Base-by-base conservation (phyloP, 2,329 filamentous ascomycete genomes). In the Exutisphaerella laricina region DNA sequence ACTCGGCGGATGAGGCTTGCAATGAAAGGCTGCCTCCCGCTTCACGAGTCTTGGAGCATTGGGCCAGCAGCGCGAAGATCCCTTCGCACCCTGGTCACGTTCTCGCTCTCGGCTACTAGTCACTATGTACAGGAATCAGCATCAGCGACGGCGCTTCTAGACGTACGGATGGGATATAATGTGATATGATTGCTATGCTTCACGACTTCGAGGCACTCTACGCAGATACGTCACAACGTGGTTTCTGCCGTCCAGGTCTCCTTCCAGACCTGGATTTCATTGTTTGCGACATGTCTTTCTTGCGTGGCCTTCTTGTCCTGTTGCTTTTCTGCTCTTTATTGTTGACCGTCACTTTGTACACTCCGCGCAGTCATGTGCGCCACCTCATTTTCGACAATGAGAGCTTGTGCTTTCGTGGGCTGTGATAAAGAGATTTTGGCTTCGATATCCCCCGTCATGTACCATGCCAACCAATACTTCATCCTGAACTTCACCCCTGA, bases 61-160 rank as follows among this genome's bases (percentile, higher is more conserved):
- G n/a, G n/a, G n/a, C n/a, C n/a, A n/a, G n/a, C n/a, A n/a, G n/a
- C n/a, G n/a, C n/a, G n/a, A n/a, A n/a, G n/a, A n/a, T n/a, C n/a
- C n/a, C n/a, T n/a, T n/a, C n/a, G n/a, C n/a, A n/a, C n/a, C n/a
- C n/a, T n/a, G 23, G 12, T 26, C 6, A 12, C 23, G 12, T 12
- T 26, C 12, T 26, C 12, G 12, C 23, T 7, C 23, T 26, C 23
- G 23, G 33, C 17, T 3, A 12, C 23, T n/a, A 17, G 12, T 23
- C 38, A 25, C 29, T 47, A 33, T 41, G 37, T 45, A 44, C 47
- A 45, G 44, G 35, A 39, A 36, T 30, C 18, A 45, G 50, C 51
- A 46, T 54, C 51, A 54, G 51, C 45, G 51, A 39, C 42, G 48
- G 44, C 48, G 48, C 34, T 46, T 20, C 20, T 39, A 35, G 31